Conservation (phyloP, 1,284 basidiomycete species). For the Singerocomus inundabilis region DNA sequence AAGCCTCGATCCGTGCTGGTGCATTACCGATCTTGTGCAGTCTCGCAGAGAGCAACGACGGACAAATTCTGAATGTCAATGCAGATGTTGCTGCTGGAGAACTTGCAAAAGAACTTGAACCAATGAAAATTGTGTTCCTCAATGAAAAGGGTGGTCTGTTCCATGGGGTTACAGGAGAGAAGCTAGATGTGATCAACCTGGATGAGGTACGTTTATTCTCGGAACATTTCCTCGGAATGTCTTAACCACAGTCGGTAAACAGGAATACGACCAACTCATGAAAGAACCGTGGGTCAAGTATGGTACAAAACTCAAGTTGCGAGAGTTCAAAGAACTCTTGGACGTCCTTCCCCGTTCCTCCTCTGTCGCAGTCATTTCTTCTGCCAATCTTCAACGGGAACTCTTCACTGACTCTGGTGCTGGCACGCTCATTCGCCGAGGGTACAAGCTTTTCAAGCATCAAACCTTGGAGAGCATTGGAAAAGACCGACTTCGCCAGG, state of each 20-base stretch:
- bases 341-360: slow-evolving; percentile 98
- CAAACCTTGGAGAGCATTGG: slow-evolving; percentile 81
- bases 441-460: slow-evolving; percentile 97
- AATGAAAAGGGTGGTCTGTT: slow-evolving; percentile 98
- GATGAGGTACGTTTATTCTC: slow-evolving; percentile 70
- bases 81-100: slow-evolving; percentile 96
- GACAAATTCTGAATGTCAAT: slow-evolving; percentile 96
- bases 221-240: slow-evolving; percentile 1
- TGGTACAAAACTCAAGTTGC: slow-evolving; percentile 98
- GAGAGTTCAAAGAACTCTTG: slow-evolving; percentile 98
- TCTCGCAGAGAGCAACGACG: slow-evolving; percentile 87
- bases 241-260: slow-evolving; percentile 4
- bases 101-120: slow-evolving; percentile 93
- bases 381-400: slow-evolving; percentile 93
- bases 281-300: slow-evolving; percentile 99
- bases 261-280: slow-evolving; percentile 97
- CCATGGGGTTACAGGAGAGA: slow-evolving; percentile 95
- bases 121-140: slow-evolving; percentile 98
- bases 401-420: slow-evolving; percentile 98
- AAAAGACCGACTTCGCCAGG: slow-evolving; percentile 89
- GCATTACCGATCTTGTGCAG: slow-evolving; percentile 92
- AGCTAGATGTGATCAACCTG: slow-evolving; percentile 94
- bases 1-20: slow-evolving; percentile 91
- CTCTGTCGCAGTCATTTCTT: slow-evolving; percentile 97
- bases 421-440: slow-evolving; percentile 95